Evolutionary conservation across 1,284 basidiomycete species (phyloP).

Genomic region (Cryptococcus sp.): DNA sequence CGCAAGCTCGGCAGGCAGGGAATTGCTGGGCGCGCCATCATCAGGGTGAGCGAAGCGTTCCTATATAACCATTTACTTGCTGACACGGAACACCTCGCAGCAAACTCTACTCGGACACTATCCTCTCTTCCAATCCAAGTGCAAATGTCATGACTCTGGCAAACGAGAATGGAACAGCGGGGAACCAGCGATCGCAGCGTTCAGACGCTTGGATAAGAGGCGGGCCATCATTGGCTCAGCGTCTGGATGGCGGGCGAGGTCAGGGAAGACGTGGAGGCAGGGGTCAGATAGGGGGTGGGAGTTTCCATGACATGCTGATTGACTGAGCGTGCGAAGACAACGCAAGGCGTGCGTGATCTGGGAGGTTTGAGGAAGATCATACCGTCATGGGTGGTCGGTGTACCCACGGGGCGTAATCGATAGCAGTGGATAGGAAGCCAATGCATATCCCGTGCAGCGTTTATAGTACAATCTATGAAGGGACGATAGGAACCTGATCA

Average conservation of each 20-base stretch:
- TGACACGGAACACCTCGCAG: constrained; percentile 53
- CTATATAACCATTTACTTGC: background rate
- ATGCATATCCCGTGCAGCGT: no score
- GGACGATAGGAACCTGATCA: no score
- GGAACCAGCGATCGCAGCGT: constrained; percentile 4
- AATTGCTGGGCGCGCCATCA: constrained; percentile 8
- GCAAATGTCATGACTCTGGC: constrained; percentile 63
- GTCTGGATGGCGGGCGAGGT: constrained; percentile 11
- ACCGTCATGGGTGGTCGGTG: no score
- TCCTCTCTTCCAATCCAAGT: constrained; percentile 67
- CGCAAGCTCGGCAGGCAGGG: constrained; percentile 8
- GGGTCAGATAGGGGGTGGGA: constrained; percentile 16
- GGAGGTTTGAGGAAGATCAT: no score
- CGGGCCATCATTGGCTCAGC: constrained; percentile 11
- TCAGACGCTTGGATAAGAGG: constrained; percentile 17
- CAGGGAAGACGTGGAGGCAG: constrained; percentile 5
- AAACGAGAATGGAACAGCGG: constrained; percentile 8
- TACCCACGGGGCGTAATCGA: no score
- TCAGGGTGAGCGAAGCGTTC: constrained; percentile 11
- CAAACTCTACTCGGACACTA: constrained; percentile 80
- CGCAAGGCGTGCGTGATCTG: no score
- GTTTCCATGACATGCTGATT: constrained; percentile 11
- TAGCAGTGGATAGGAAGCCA: no score
- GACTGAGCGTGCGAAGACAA: background rate
- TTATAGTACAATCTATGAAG: no score